Percentiles rank a stretch among this genome's conserved stretches.
These are phyloP conservation scores for Diatrype stigma DNA, from an alignment of 2,329 filamentous ascomycete species.

Conservation along the genomic window DNA sequence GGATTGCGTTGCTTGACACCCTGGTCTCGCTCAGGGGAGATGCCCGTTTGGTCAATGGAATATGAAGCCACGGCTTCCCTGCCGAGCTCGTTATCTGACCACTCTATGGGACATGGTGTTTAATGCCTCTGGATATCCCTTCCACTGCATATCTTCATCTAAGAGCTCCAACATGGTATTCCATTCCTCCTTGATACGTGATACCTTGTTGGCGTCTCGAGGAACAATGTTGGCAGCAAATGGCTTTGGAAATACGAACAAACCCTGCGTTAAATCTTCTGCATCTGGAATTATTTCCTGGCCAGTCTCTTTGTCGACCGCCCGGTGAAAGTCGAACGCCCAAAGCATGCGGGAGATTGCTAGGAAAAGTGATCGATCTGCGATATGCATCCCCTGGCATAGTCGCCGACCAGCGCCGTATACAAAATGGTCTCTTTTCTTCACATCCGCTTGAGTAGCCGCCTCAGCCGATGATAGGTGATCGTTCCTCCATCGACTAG, in stretches of 20 bases:
- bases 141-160: neutral
- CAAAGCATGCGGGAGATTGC: constrained; percentile 40
- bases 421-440: constrained; percentile 13
- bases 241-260: neutral
- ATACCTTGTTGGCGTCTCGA: neutral
- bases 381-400: constrained; percentile 38
- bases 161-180: neutral
- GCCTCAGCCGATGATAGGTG: constrained; percentile 18
- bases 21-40: no score
- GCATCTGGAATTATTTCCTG: neutral
- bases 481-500: constrained; percentile 19
- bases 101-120: no score
- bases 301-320: constrained; percentile 5
- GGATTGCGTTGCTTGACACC: no score
- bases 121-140: neutral
- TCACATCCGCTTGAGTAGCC: constrained; percentile 19
- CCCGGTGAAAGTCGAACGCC: constrained; percentile 33
- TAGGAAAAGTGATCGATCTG: constrained; percentile 23
- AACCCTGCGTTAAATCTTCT: neutral
- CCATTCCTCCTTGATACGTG: neutral
- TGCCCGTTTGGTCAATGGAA: no score
- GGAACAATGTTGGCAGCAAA: neutral
- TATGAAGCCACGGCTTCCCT: no score
- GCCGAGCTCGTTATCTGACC: no score
- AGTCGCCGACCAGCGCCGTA: constrained; percentile 26